These are phyloP conservation scores for Phylloboletellus chloephorus DNA, from an alignment of 1,284 basidiomycete genomes.

Conservation along the genomic window DNA sequence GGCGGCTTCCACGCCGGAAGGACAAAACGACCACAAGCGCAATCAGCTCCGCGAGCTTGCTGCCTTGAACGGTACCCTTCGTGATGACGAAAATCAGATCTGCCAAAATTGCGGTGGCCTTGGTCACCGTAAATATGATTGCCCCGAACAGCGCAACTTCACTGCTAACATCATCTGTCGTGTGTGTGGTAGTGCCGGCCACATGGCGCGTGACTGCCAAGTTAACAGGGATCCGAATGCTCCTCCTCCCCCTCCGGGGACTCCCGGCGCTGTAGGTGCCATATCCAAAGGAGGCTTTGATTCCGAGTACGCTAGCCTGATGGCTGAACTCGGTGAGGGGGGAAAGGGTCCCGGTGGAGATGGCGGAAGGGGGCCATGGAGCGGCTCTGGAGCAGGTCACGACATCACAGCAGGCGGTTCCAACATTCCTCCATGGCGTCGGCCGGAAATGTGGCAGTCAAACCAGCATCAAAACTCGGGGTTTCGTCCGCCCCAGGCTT, in stretches of 20 bases:
- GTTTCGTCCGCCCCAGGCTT: slow-evolving; percentile 49
- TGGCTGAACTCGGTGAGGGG: slow-evolving; percentile 96
- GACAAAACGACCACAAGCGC: slow-evolving; percentile 99
- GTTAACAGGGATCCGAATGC: slow-evolving; percentile 77
- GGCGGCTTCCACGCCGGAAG: slow-evolving; percentile 98
- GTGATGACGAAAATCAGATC: slow-evolving; percentile 99
- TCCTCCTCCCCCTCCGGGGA: slow-evolving; percentile 30
- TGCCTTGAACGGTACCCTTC: slow-evolving; percentile 95
- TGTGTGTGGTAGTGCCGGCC: slow-evolving; percentile 89
- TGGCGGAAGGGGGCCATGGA: slow-evolving; percentile 54
- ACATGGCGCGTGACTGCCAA: slow-evolving; percentile 95
- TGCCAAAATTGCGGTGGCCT: slow-evolving; percentile 97
- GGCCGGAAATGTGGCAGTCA: slow-evolving; percentile 77
- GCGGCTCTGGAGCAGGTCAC: slow-evolving; percentile 54
- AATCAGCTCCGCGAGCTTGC: slow-evolving; percentile 98
- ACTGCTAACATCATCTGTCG: slow-evolving; percentile 97
- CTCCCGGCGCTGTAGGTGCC: slow-evolving; percentile 33
- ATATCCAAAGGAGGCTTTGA: slow-evolving; percentile 76
- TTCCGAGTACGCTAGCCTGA: slow-evolving; percentile 93
- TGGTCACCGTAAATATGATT: slow-evolving; percentile 95
- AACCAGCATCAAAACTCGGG: slow-evolving; percentile 43
- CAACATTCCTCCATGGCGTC: slow-evolving; percentile 81
- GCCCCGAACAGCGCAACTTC: slow-evolving; percentile 93
- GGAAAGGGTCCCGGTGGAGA: slow-evolving; percentile 54
- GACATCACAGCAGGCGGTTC: slow-evolving; percentile 76